Base-by-base conservation (phyloP, 2,329 filamentous ascomycete species). In the Aspergillus brasiliensis region DNA sequence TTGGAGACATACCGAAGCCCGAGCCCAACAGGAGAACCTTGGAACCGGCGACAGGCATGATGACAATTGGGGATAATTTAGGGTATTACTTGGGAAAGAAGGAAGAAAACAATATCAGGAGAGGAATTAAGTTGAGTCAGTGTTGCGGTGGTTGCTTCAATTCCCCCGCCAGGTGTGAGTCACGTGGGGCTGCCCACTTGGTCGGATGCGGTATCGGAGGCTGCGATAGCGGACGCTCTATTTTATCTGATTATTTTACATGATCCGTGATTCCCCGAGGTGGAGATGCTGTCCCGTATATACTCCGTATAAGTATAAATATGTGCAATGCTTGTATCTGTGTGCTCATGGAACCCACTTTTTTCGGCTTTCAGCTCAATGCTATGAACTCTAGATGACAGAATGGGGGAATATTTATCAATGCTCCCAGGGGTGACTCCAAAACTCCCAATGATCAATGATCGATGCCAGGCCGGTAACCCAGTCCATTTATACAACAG, bases 11-110 rank as follows among this genome's bases (percentile, higher is more conserved):
- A 76, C 74, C 74, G 65, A 76, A 76, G 59, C 74, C 74, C 49
- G 74, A 76, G 56, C 74, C 74, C 65, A 76, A 62, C 42, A 76
- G 68, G 40, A 76, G 74, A 62, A 73, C 74, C 67, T 76, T 76
- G 51, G 72, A 75, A 67, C 74, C 74, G 66, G 74, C 72, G 51
- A 76, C 62, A 60, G 66, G 68, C 74, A 76, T 76, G 61, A 63
- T 75, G 71, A 66, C n/a, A 51, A 58, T 61, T 57, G 51, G 19
- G 19, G 38, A 51, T 10, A 48, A 15, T 49, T 34, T 52, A 19
- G 15, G 31, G 25, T 46, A 59, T 64, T 56, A 62, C 62, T 62
- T 58, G 60, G n/a, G 28, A 44, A 46, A 59, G 61, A 53, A 56
- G 55, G 60, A 63, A 63, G 42, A 40, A 58, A 55, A 59, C 54